These are phyloP conservation scores for Trebouxia sp. DNA, from an alignment of 139 green algal genomes.

Conservation along the genomic window DNA sequence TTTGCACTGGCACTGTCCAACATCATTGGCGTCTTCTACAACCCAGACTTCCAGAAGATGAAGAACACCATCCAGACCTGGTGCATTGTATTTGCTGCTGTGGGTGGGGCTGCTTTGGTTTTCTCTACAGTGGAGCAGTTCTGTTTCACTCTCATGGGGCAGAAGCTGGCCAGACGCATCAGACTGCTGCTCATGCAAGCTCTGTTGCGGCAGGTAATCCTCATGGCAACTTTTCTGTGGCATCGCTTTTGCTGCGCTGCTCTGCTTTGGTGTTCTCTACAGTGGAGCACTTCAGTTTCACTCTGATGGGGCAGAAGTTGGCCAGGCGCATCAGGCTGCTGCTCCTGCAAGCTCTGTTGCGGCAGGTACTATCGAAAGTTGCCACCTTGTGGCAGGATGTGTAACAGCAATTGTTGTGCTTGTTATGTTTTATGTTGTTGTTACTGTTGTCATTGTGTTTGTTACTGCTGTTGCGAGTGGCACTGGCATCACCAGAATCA, in stretches of 20 bases:
- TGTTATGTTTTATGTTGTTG: too few species aligned
- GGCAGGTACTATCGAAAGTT: too few species aligned
- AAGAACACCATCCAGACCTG: slow-evolving; percentile 42
- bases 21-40: slow-evolving; percentile 58
- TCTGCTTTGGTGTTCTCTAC: too few species aligned
- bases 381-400: too few species aligned
- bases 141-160: slow-evolving; percentile 58
- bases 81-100: slow-evolving; percentile 66
- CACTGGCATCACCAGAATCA: too few species aligned
- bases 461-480: too few species aligned
- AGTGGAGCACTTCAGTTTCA: too few species aligned
- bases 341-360: neutral
- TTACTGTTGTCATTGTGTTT: too few species aligned
- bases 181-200: slow-evolving; percentile 62
- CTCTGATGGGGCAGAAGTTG: neutral
- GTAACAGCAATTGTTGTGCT: too few species aligned
- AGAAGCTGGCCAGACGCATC: slow-evolving; percentile 63
- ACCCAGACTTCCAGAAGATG: slow-evolving; percentile 28
- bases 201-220: slow-evolving; percentile 38
- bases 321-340: neutral
- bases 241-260: neutral
- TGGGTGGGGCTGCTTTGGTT: slow-evolving; percentile 58
- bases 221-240: neutral
- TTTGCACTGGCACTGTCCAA: slow-evolving; percentile 65
- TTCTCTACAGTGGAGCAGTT: slow-evolving; percentile 42